Base-by-base conservation (phyloP, 2,329 filamentous ascomycete species). In the Shiraia bambusicola region DNA sequence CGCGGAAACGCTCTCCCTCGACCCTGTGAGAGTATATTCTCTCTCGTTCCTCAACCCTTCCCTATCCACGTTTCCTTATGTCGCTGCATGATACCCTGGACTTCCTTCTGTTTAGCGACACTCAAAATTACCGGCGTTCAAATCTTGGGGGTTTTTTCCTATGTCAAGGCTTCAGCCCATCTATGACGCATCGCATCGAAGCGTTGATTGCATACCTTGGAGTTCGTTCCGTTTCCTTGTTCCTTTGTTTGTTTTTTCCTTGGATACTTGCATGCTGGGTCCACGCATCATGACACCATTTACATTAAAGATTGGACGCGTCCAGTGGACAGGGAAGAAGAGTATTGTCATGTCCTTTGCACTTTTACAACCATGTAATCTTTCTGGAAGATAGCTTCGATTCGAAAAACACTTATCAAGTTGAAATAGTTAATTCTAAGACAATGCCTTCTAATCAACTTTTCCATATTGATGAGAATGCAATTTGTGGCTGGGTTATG, bases 21-120 rank as follows among this genome's bases (percentile, higher is more conserved):
- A 34, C 30, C 12, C 16, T 44, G 19, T 36, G 15, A 38, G 15
- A 29, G 16, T 27, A 10, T 29, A 37, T 24, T 37, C 25, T 27
- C 35, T 28, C 9, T 16, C 10, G 16, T 30, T 28, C 39, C 28
- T 41, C 24, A 10, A 27, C 39, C 24, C 40, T 40, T 36, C 40
- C 12, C 19, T 36, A 36, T 29, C 3, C 29, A 28, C 25, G 29
- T 45, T 33, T 15, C 35, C 45, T 52, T 45, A 46, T 26, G 48
- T 53, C 45, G 39, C 40, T 54, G 52, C 56, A 59, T 57, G 56
- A 59, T 59, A 59, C 54, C 54, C 54, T 42, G 50, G 50, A 43
- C 50, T 37, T 48, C 32, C 37, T 53, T 43, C 44, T 45, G 33
- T 49, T 52, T 47, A 50, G 51, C 49, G 44, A 42, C 45, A 46